phyloP scores from a whole-genome alignment of 306 rosid species.

The Senna siamea region DNA sequence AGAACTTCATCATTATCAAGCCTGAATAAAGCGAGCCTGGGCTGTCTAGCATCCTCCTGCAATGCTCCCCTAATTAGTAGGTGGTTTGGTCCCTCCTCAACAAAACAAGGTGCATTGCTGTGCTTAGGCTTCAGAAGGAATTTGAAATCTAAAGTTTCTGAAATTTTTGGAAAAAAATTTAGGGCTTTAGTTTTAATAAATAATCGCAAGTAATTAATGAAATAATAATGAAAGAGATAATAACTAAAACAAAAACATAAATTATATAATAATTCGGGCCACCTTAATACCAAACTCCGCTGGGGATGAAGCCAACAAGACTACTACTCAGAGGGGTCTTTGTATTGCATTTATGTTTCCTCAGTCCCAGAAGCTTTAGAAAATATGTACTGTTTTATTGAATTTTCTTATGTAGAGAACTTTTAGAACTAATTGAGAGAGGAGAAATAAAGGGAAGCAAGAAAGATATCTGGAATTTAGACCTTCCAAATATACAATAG shows the following conservation, averaged over 20 bases:
- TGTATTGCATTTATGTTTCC: neutral
- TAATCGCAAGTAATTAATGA: slow-evolving; percentile 15
- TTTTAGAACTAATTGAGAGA: neutral
- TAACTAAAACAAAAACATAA: neutral
- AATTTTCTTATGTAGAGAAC: slow-evolving; percentile 21
- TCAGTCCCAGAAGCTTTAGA: neutral
- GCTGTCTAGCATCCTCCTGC: slow-evolving; percentile 73
- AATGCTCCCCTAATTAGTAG: slow-evolving; percentile 79
- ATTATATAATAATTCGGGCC: slow-evolving; percentile 2
- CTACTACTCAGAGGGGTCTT: slow-evolving; percentile 17
- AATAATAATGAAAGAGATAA: neutral
- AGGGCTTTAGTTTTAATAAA: slow-evolving; percentile 31
- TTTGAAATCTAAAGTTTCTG: slow-evolving; percentile 96
- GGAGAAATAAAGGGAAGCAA: neutral
- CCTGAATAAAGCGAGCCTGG: slow-evolving; percentile 77
- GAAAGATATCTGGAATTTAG: slow-evolving; percentile 5
- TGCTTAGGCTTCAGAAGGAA: slow-evolving; percentile 85
- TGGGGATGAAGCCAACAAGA: slow-evolving; percentile 15
- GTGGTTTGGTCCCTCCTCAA: slow-evolving; percentile 94
- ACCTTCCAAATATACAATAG: neutral
- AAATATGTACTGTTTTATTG: slow-evolving; percentile 30
- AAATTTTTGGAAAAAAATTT: slow-evolving; percentile 28
- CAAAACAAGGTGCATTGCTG: slow-evolving; percentile 65
- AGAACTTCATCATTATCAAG: slow-evolving; percentile 66
- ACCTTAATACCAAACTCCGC: neutral